Evolutionary conservation across 306 rosid genomes (phyloP).

Genomic region (Gillenia trifoliata): DNA sequence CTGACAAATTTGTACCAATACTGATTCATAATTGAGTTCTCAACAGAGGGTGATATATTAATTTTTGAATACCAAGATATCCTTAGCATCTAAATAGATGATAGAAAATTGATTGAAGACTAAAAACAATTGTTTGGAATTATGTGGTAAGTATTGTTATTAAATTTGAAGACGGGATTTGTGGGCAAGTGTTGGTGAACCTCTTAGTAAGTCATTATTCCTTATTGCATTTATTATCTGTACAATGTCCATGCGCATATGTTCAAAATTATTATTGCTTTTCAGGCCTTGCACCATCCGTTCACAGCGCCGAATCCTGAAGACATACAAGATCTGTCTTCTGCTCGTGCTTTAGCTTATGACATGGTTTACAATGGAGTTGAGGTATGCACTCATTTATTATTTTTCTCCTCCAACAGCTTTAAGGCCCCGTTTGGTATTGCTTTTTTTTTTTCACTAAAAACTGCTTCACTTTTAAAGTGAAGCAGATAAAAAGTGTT

Average conservation of each 20-base stretch:
- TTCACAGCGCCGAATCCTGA: slow-evolving; percentile 98
- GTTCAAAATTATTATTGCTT: not conserved
- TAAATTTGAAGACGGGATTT: not conserved
- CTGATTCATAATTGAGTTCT: not conserved
- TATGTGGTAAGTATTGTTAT: not conserved
- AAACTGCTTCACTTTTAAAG: too few relatives aligned
- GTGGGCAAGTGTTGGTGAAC: not conserved
- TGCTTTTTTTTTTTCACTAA: too few relatives aligned
- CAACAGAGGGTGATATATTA: not conserved
- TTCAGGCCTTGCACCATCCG: slow-evolving; percentile 94
- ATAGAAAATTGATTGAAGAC: not conserved
- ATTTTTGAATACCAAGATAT: not conserved
- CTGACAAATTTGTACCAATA: not conserved
- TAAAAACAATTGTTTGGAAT: not conserved
- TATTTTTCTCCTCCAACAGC: slow-evolving; percentile 10
- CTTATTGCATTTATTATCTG: not conserved
- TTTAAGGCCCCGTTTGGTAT: too few relatives aligned
- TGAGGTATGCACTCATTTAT: slow-evolving; percentile 49
- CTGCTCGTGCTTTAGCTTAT: slow-evolving; percentile 96
- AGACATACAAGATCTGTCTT: slow-evolving; percentile 75
- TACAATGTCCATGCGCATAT: not conserved
- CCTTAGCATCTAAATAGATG: not conserved
- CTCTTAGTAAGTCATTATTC: not conserved
- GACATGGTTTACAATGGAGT: slow-evolving; percentile 99
- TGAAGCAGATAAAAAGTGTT: too few relatives aligned